Conservation (phyloP, 805 yeast species). For the Lachancea waltii region DNA sequence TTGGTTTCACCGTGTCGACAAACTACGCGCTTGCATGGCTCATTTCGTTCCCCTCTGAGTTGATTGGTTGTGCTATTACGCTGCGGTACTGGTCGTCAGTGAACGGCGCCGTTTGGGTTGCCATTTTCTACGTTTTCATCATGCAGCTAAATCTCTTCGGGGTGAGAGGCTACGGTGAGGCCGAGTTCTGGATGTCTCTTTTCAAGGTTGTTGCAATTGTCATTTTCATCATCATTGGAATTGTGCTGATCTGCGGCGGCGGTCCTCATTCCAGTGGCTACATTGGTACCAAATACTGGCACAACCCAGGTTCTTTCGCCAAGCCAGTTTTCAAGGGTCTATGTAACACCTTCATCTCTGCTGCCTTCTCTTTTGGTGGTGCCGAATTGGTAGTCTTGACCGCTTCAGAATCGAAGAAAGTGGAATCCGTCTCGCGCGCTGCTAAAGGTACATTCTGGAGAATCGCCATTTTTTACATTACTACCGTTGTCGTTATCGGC, state of each 20-base stretch:
- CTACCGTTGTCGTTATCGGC: slow-evolving; percentile 50
- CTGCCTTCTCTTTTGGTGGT: slow-evolving; percentile 70
- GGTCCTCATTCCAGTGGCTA: slow-evolving; percentile 39
- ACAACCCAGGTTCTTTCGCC: slow-evolving; percentile 48
- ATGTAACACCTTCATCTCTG: slow-evolving; percentile 55
- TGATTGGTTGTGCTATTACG: slow-evolving; percentile 50
- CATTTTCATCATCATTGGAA: slow-evolving; percentile 46
- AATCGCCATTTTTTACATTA: slow-evolving; percentile 51
- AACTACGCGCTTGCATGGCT: slow-evolving; percentile 52
- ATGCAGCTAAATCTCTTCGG: slow-evolving; percentile 44
- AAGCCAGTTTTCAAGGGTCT: slow-evolving; percentile 53
- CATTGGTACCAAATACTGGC: slow-evolving; percentile 42
- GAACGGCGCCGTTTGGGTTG: slow-evolving; percentile 26
- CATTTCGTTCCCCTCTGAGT: slow-evolving; percentile 47
- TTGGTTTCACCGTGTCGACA: slow-evolving; percentile 60
- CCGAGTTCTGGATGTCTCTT: slow-evolving; percentile 42
- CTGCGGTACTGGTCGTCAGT: slow-evolving; percentile 40
- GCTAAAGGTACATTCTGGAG: slow-evolving; percentile 52
- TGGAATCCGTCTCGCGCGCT: slow-evolving; percentile 54
- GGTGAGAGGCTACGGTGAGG: slow-evolving; percentile 48
- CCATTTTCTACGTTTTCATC: slow-evolving; percentile 31
- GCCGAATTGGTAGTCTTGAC: slow-evolving; percentile 64
- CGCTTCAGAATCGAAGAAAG: slow-evolving; percentile 59
- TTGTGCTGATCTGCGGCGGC: slow-evolving; percentile 40
- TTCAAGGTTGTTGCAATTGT: slow-evolving; percentile 40